These are phyloP conservation scores for Candida jianshihensis DNA, from an alignment of 805 yeast genomes.

Conservation along the genomic window DNA sequence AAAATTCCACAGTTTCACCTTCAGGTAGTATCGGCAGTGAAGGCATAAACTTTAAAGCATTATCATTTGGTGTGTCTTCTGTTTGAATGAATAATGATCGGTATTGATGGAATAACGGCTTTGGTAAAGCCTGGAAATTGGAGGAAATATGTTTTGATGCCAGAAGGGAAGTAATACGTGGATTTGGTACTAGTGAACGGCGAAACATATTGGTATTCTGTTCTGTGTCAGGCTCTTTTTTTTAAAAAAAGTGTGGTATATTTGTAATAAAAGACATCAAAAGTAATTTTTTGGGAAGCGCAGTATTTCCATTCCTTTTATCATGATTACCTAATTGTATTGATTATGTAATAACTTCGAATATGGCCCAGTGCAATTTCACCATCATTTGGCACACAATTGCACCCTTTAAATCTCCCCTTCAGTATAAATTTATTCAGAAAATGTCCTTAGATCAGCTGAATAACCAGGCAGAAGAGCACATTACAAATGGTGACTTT, in stretches of 20 bases:
- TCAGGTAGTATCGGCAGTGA: conserved; percentile 59
- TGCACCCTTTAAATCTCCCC: too few relatives aligned
- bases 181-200: background rate
- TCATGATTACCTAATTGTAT: too few relatives aligned
- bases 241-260: too few relatives aligned
- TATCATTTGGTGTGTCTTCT: conserved; percentile 77
- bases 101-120: background rate
- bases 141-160: background rate
- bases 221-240: too few relatives aligned
- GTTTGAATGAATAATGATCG: conserved; percentile 64
- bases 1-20: conserved; percentile 63
- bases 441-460: conserved; percentile 7
- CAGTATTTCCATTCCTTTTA: too few relatives aligned
- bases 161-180: background rate
- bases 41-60: conserved; percentile 80
- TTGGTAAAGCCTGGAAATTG: too few relatives aligned
- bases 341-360: too few relatives aligned
- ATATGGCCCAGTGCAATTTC: too few relatives aligned
- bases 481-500: conserved; percentile 1
- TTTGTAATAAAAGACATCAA: too few relatives aligned
- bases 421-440: too few relatives aligned
- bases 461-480: conserved; percentile 9
- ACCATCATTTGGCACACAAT: too few relatives aligned
- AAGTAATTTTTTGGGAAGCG: too few relatives aligned
- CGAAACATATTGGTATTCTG: background rate